Percentiles rank a stretch among this genome's conserved stretches.
Conservation (phyloP, 768 basidiomycete genomes). For the Pleurotus cornucopiae region DNA sequence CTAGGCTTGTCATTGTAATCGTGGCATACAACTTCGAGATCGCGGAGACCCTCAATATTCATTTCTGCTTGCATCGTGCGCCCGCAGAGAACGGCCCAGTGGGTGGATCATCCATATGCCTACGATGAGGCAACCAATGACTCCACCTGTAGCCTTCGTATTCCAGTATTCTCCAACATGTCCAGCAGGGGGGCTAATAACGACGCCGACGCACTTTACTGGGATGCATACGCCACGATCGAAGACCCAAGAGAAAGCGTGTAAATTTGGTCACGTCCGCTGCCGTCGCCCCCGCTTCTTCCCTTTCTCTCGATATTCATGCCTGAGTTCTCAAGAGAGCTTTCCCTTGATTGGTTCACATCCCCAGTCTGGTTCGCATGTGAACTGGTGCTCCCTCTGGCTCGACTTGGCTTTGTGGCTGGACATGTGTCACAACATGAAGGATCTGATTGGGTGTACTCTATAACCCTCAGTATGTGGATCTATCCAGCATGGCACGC, state of each 20-base stretch:
- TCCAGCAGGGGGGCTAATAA: neutral
- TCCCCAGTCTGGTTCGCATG: slow-evolving; percentile 3
- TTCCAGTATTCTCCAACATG: too few species aligned
- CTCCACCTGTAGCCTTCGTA: too few species aligned
- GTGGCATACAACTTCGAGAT: too few species aligned
- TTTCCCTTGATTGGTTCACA: slow-evolving; percentile 7
- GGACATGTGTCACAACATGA: slow-evolving; percentile 1
- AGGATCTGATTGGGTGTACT: neutral
- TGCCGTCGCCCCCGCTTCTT: slow-evolving; percentile 5
- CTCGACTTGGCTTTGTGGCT: slow-evolving; percentile 2
- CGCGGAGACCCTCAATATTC: too few species aligned
- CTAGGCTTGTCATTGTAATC: too few species aligned
- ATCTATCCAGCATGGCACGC: slow-evolving; percentile 3
- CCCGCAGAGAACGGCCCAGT: too few species aligned
- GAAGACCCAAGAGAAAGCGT: neutral
- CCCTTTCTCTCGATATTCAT: neutral
- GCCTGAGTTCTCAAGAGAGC: neutral
- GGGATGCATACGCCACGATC: slow-evolving; percentile 2
- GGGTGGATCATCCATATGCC: too few species aligned
- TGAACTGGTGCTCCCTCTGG: neutral
- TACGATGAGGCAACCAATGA: too few species aligned
- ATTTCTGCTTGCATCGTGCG: too few species aligned
- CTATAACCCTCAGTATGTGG: neutral
- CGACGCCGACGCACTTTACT: slow-evolving; percentile 4
- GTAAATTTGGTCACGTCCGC: neutral